Evolutionary conservation across 2,329 filamentous ascomycete genomes (phyloP).

Genomic region (Zymoseptoria tritici): DNA sequence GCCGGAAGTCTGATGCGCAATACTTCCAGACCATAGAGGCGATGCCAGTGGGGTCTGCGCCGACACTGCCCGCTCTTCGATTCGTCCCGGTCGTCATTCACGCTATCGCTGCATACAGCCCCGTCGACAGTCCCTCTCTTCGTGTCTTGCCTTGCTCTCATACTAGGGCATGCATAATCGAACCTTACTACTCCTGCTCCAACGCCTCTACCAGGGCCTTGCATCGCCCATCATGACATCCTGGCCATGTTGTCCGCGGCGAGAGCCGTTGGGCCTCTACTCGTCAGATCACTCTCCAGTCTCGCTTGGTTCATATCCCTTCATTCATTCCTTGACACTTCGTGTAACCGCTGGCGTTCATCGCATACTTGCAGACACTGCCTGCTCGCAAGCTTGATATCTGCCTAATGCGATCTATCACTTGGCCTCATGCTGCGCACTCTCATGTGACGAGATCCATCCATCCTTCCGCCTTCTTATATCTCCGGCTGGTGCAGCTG

Average conservation of each 20-base stretch:
- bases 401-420: background rate
- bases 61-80: background rate
- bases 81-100: background rate
- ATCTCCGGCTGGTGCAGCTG: background rate
- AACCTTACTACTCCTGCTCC: background rate
- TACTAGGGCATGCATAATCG: background rate
- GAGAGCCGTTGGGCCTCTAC: background rate
- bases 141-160: background rate
- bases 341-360: background rate
- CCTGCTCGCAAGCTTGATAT: background rate
- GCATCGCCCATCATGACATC: background rate
- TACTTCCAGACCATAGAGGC: background rate
- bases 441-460: background rate
- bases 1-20: background rate
- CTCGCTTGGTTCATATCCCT: background rate
- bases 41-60: background rate
- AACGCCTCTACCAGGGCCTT: background rate
- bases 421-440: background rate
- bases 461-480: background rate
- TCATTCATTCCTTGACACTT: background rate
- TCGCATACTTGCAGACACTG: background rate
- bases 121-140: background rate
- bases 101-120: background rate
- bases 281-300: background rate
- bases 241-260: background rate